A percentile compares a stretch with the other conserved stretches of the same genome.
These are phyloP conservation scores for Diplodia mutila DNA, from an alignment of 2,329 filamentous ascomycete species.

Conservation along the genomic window DNA sequence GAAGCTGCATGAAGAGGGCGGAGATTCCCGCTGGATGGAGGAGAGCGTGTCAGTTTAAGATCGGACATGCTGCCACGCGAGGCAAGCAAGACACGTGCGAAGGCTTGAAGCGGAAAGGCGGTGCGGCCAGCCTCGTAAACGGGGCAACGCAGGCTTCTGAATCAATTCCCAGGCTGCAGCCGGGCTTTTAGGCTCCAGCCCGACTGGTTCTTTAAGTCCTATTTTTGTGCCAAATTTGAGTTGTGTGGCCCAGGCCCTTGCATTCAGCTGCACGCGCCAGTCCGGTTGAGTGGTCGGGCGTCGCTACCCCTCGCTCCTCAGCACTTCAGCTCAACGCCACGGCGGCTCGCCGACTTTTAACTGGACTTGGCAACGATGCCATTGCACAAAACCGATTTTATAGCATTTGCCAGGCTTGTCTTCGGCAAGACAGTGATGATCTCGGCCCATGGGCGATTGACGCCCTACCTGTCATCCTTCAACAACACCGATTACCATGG, in stretches of 20 bases:
- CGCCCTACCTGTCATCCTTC: too few species aligned
- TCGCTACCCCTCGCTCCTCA: neutral
- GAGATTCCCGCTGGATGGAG: neutral
- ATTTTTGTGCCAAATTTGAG: neutral
- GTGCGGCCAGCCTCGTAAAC: neutral
- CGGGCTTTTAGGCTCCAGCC: neutral
- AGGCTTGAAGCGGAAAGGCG: neutral
- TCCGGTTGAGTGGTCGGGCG: neutral
- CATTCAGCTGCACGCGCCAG: constrained; percentile 6
- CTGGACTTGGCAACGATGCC: neutral
- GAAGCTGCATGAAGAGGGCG: neutral
- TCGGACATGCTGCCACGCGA: neutral
- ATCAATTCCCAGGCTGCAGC: neutral
- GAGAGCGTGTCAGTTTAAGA: neutral
- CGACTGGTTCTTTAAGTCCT: neutral
- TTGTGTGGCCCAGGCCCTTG: constrained; percentile 1
- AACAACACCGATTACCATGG: neutral
- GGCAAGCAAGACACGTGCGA: neutral
- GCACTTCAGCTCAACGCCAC: constrained; percentile 17
- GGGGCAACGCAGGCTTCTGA: neutral
- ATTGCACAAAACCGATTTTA: neutral
- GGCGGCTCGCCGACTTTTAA: neutral
- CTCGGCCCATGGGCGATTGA: neutral
- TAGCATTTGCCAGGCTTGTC: neutral
- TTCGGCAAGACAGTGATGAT: neutral